Conservation (phyloP, 139 green algal genomes). For the Micractinium conductrix region DNA sequence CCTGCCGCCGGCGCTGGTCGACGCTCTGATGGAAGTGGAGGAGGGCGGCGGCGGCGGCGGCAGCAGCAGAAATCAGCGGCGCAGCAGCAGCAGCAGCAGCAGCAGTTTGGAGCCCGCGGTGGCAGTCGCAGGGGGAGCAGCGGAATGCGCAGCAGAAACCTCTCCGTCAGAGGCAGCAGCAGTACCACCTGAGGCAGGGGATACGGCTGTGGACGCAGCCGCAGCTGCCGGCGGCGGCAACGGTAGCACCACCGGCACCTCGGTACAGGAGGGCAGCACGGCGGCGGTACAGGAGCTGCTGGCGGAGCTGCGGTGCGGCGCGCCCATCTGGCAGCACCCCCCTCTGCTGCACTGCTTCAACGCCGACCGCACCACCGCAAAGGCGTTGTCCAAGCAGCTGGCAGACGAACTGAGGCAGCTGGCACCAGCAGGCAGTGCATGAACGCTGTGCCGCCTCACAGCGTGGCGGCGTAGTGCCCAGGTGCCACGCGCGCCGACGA, state of each 20-base stretch:
- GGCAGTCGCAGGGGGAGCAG: neutral
- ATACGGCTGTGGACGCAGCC: neutral
- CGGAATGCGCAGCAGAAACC: neutral
- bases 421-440: no score
- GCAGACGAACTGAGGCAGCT: no score
- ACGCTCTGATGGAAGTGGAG: neutral
- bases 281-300: neutral
- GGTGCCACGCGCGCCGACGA: no score
- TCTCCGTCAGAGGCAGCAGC: neutral
- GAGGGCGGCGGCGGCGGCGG: no score
- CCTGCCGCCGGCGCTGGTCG: conserved; percentile 4
- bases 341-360: conserved; percentile 55
- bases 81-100: neutral
- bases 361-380: conserved; percentile 48
- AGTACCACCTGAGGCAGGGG: no score
- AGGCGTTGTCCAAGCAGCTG: conserved; percentile 50
- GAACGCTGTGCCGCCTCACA: no score
- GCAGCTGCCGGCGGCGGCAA: conserved; percentile 7
- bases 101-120: neutral
- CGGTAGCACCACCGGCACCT: conserved; percentile 16
- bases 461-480: no score
- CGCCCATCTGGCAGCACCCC: conserved; percentile 57
- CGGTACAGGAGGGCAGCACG: neutral
- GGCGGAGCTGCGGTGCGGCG: conserved; percentile 8
- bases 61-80: neutral